phyloP scores from a whole-genome alignment of 495 filamentous ascomycete genomes.

The Aspergillus affinis region DNA sequence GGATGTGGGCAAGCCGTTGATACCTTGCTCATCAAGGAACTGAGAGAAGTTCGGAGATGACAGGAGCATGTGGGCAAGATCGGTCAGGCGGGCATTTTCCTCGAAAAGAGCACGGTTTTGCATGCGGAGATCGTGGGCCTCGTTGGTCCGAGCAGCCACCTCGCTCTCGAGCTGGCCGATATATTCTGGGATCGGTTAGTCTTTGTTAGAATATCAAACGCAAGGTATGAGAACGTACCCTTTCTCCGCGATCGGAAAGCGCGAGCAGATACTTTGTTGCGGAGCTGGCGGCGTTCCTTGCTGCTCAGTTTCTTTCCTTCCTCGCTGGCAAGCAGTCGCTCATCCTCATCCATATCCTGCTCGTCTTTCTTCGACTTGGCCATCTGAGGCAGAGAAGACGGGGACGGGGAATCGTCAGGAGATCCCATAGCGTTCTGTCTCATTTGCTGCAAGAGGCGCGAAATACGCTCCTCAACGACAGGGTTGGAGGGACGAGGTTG shows the following conservation, averaged over 20 bases:
- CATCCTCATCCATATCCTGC: slow-evolving; percentile 98
- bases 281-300: slow-evolving; percentile 89
- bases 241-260: slow-evolving; percentile 95
- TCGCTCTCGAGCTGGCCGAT: slow-evolving; percentile 89
- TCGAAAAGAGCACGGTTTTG: slow-evolving; percentile 73
- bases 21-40: slow-evolving; percentile 73
- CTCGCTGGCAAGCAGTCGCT: slow-evolving; percentile 86
- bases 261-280: slow-evolving; percentile 97
- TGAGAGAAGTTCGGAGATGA: slow-evolving; percentile 81
- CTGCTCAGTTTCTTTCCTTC: slow-evolving; percentile 96
- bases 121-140: slow-evolving; percentile 66
- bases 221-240: slow-evolving; percentile 56
- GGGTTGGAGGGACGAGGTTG: slow-evolving; percentile 59
- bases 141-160: slow-evolving; percentile 68
- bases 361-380: slow-evolving; percentile 80
- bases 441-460: slow-evolving; percentile 81
- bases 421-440: slow-evolving; percentile 60
- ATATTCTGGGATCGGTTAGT: slow-evolving; percentile 63
- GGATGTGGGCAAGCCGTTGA: slow-evolving; percentile 43
- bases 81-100: slow-evolving; percentile 75
- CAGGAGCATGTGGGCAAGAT: slow-evolving; percentile 78
- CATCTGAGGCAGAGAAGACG: slow-evolving; percentile 47
- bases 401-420: slow-evolving; percentile 48
- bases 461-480: slow-evolving; percentile 80
- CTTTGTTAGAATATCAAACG: not conserved